phyloP scores from a whole-genome alignment of 116 monocot genomes.

The Cymodocea nodosa region DNA sequence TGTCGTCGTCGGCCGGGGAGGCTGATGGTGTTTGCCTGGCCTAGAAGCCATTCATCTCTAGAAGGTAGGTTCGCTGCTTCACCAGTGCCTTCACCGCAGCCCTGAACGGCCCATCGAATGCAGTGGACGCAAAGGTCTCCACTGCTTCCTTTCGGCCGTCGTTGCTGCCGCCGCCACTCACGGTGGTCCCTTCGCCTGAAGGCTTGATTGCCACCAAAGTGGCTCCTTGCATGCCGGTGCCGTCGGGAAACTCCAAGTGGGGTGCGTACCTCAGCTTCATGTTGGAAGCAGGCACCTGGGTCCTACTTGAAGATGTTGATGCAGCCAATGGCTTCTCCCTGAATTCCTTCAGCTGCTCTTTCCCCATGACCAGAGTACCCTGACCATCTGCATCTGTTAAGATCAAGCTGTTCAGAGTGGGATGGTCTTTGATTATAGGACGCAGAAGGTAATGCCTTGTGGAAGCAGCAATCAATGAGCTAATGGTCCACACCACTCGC shows the following conservation, averaged over 20 bases:
- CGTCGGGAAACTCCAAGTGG: slow-evolving; percentile 49
- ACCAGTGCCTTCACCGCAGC: slow-evolving; percentile 48
- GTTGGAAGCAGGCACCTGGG: slow-evolving; percentile 75
- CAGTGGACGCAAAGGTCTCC: slow-evolving; percentile 43
- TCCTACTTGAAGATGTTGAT: slow-evolving; percentile 62
- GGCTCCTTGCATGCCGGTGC: slow-evolving; percentile 70
- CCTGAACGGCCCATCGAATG: slow-evolving; percentile 69
- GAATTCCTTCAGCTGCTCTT: slow-evolving; percentile 70
- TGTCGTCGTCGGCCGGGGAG: too few relatives aligned
- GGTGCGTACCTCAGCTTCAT: slow-evolving; percentile 80
- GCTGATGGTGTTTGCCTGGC: too few relatives aligned
- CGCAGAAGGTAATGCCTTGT: slow-evolving; percentile 66
- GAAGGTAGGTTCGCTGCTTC: slow-evolving; percentile 68
- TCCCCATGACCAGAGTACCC: slow-evolving; percentile 61
- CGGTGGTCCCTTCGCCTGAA: slow-evolving; percentile 16
- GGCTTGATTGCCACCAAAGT: slow-evolving; percentile 74
- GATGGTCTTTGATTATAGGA: slow-evolving; percentile 68
- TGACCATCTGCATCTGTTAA: slow-evolving; percentile 77
- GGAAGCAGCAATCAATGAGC: slow-evolving; percentile 81
- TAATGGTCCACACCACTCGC: slow-evolving; percentile 85
- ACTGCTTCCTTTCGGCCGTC: slow-evolving; percentile 41
- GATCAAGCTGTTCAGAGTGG: slow-evolving; percentile 48
- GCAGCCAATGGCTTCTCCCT: slow-evolving; percentile 68
- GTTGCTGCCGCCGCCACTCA: slow-evolving; percentile 3
- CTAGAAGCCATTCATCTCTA: slow-evolving; percentile 95